Evolutionary conservation across 163 green algal genomes (phyloP), one percentile per base, ranked within the genome.

Genomic region (Smithsoniella earleae): DNA sequence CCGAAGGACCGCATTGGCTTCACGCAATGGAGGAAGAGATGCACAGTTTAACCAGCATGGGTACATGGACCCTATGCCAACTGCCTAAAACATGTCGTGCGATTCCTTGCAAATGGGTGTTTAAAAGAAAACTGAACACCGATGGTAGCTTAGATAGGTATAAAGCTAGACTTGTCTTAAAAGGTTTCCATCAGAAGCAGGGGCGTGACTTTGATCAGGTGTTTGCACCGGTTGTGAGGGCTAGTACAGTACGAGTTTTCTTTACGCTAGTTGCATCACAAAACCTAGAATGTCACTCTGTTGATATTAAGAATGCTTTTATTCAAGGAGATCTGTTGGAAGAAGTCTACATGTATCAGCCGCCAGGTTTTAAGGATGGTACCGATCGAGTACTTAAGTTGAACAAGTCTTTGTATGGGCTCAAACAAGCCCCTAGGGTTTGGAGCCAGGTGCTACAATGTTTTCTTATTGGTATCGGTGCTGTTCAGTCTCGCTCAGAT

Each of bases 221-320:
- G 52, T 65, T 65, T 65, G 52, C 52, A 30, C 52, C 52, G 8
- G 52, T 65, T 27, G 52, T 65, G 52, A 27, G 52, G 8, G 52
- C 52, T 36, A 33, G 33, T 38, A 66, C 25, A 30, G 33, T 66
- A 28, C 38, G 55, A 66, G 3, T 66, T 5, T 66, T 66, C 13
- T 66, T 66, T 31, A 10, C 55, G 3, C 38, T 66, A 8, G 55
- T 66, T 3, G 55, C 55, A 66, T 28, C 55, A 10, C 8, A 25
- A 18, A 31, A 66, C 43, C 55, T 66, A 45, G 55, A 66, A 33
- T 66, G 55, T 37, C 55, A 66, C 55, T 45, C 22, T 28, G 43
- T 66, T 34, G 55, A 66, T 6, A 38, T 66, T 1, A 66, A 66
- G n/a, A 66, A 66, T 6, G 55, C 55, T 6, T 66, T 66, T 66